phyloP scores from a whole-genome alignment of 305 asterid genomes.

The Rubia occidens region DNA sequence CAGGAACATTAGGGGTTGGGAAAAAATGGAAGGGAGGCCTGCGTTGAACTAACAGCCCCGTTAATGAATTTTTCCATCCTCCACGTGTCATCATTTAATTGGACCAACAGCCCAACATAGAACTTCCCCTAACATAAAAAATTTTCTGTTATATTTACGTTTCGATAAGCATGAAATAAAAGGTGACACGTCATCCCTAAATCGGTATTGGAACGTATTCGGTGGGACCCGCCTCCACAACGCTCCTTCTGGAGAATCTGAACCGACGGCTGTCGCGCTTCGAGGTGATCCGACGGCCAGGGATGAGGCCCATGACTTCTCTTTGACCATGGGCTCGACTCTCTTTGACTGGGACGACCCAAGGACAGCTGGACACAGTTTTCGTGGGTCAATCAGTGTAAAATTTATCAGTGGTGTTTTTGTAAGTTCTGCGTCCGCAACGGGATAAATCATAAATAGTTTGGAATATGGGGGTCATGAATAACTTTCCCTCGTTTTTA shows the following conservation, averaged over 20 bases:
- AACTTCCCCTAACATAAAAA: too few relatives aligned
- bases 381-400: background rate
- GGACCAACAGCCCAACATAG: too few relatives aligned
- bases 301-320: constrained; percentile 2
- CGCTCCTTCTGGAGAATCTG: constrained; percentile 15
- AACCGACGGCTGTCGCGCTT: constrained; percentile 19
- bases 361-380: background rate
- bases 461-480: background rate
- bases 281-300: constrained; percentile 21
- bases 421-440: background rate
- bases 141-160: background rate
- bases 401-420: background rate
- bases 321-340: constrained; percentile 9
- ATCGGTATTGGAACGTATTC: background rate
- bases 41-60: too few relatives aligned
- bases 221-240: background rate
- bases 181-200: constrained; percentile 15
- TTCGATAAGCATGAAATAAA: background rate
- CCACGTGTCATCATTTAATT: too few relatives aligned
- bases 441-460: background rate
- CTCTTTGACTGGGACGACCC: background rate
- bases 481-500: background rate
- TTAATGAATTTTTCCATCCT: too few relatives aligned
- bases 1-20: too few relatives aligned
- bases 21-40: too few relatives aligned